Evolutionary conservation across 352 stramenopile species (phyloP).

Genomic region (Lagenidium sp.): DNA sequence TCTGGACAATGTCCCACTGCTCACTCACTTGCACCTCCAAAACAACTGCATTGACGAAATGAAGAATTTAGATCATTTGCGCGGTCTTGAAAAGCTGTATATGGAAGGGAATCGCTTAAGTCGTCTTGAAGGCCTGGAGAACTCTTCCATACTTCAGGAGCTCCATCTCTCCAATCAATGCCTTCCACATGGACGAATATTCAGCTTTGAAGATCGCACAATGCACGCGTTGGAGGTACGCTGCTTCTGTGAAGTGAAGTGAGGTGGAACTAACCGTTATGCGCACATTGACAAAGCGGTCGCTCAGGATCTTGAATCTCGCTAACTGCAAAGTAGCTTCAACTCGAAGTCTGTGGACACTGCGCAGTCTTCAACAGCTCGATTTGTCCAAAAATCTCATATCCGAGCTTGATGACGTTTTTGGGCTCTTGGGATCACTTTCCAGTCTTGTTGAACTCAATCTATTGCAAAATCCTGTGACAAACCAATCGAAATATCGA

Average conservation of each 20-base stretch:
- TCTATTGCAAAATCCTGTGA: slow-evolving; percentile 49
- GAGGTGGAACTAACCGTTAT: too few relatives aligned
- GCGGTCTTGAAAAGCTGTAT: slow-evolving; percentile 59
- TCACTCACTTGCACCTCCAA: slow-evolving; percentile 71
- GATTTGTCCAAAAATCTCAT: slow-evolving; percentile 62
- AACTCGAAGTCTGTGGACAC: slow-evolving; percentile 14
- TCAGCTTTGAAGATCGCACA: slow-evolving; percentile 36
- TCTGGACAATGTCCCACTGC: slow-evolving; percentile 28
- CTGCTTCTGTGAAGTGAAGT: neutral
- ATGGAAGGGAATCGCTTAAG: slow-evolving; percentile 58
- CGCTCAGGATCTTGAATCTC: slow-evolving; percentile 50
- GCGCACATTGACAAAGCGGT: too few relatives aligned
- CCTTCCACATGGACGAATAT: slow-evolving; percentile 14
- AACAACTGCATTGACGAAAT: slow-evolving; percentile 53
- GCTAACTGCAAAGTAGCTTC: slow-evolving; percentile 39
- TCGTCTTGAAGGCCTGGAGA: slow-evolving; percentile 39
- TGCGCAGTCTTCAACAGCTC: slow-evolving; percentile 42
- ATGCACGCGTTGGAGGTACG: slow-evolving; percentile 33
- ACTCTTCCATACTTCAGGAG: slow-evolving; percentile 36
- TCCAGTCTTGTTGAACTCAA: slow-evolving; percentile 45
- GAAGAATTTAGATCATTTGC: slow-evolving; percentile 29
- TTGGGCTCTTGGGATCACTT: slow-evolving; percentile 37
- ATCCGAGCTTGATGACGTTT: slow-evolving; percentile 56
- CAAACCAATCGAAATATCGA: slow-evolving; percentile 39
- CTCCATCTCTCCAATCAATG: slow-evolving; percentile 59